Evolutionary conservation across 768 basidiomycete genomes (phyloP).

Genomic region (Naematelia aurantialba): DNA sequence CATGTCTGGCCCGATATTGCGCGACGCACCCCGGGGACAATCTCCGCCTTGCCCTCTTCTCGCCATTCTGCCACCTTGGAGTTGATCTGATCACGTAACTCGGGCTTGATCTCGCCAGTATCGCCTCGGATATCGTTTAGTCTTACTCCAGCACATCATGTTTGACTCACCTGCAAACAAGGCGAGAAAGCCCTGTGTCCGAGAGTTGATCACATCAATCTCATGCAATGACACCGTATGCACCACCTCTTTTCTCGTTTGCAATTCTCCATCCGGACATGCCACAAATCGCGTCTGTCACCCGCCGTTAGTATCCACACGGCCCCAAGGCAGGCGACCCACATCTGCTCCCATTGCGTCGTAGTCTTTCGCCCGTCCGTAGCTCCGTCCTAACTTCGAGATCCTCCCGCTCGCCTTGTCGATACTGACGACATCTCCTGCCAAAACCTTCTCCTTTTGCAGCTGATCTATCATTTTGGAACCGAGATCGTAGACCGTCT

Average conservation of each 20-base stretch:
- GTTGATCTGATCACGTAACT: conserved; percentile 93
- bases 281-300: conserved; percentile 92
- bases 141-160: neutral
- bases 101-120: conserved; percentile 97
- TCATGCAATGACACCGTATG: conserved; percentile 98
- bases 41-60: conserved; percentile 97
- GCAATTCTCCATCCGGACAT: conserved; percentile 96
- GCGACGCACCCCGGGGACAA: conserved; percentile 83
- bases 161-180: conserved; percentile 55
- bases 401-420: conserved; percentile 97
- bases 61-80: conserved; percentile 95
- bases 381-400: conserved; percentile 90
- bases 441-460: conserved; percentile 91
- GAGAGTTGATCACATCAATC: conserved; percentile 98
- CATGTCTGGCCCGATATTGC: too few relatives aligned
- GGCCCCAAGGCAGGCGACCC: conserved; percentile 47
- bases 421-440: conserved; percentile 89
- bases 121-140: conserved; percentile 68
- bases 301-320: neutral
- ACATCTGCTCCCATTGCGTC: conserved; percentile 99
- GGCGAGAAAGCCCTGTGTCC: conserved; percentile 97
- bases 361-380: conserved; percentile 95
- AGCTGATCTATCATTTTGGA: conserved; percentile 99
- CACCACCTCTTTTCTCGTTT: conserved; percentile 93
- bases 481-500: conserved; percentile 96